phyloP scores from a whole-genome alignment of 371 early-diverging fungal species.

The Mucor saturninus region DNA sequence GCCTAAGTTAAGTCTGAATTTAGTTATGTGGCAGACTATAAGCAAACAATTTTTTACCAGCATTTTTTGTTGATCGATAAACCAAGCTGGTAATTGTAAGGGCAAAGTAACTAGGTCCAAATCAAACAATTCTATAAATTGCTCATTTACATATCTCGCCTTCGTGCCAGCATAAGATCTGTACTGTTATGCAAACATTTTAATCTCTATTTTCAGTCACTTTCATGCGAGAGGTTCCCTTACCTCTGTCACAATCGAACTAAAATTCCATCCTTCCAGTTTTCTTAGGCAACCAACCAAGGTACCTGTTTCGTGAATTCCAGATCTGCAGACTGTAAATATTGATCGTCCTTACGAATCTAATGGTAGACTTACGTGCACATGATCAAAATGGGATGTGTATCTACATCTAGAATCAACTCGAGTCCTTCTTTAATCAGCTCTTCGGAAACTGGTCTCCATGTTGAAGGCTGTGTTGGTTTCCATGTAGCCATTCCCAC shows the following conservation, averaged over 20 bases:
- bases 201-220: neutral
- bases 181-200: conserved; percentile 59
- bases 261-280: conserved; percentile 95
- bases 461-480: conserved; percentile 60
- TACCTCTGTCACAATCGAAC: conserved; percentile 91
- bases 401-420: conserved; percentile 72
- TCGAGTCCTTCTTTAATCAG: conserved; percentile 92
- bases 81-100: conserved; percentile 76
- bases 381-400: conserved; percentile 88
- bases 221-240: neutral
- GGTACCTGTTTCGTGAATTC: conserved; percentile 79
- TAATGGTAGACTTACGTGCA: conserved; percentile 72
- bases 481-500: conserved; percentile 69
- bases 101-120: conserved; percentile 89
- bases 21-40: neutral
- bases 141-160: conserved; percentile 86
- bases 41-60: conserved; percentile 9
- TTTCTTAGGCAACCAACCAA: conserved; percentile 93
- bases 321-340: conserved; percentile 52
- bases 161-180: conserved; percentile 89
- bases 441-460: conserved; percentile 95
- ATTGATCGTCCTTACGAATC: neutral
- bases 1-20: conserved; percentile 14
- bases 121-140: conserved; percentile 96
- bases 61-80: conserved; percentile 64